Base-by-base conservation (phyloP, 345 rosid species). In the Aurinia saxatilis region DNA sequence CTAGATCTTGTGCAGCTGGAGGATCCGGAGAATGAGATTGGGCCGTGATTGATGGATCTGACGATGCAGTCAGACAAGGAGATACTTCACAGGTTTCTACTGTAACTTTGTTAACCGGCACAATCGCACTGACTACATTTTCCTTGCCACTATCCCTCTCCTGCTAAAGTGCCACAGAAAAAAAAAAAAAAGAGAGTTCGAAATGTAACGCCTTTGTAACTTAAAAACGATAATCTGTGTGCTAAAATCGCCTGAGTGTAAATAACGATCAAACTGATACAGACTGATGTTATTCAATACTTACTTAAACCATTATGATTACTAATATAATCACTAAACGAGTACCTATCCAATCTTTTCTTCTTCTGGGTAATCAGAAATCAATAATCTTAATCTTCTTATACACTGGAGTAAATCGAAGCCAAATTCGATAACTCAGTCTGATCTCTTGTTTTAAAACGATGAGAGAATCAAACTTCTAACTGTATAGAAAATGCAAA, bases 1-100 rank as follows among this genome's bases (percentile, higher is more conserved):
- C 70, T 63, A 75, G 36, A 50, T 79, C 67, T 62, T 76, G 78
- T 37, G 83, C 71, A 56, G 82, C 81, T 50, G 85, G 82, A 73
- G 85, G 52, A n/a, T n/a, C n/a, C n/a, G n/a, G n/a, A n/a, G 23
- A 18, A 48, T n/a, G n/a, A 47, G 57, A 57, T 23, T n/a, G 27
- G 10, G 36, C 45, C 50, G 45, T 27, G 27, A 14, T 29, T 8
- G 84, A 78, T 39, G 39, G 49, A 30, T 38, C 11, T 19, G 33
- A 10, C 19, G 9, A 37, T 14, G 42, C 36, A 56, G 78, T 57
- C 41, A 73, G 75, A 64, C 63, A 68, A 1, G 19, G 25, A 34
- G 76, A 74, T 66, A 50, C 79, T 55, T 66, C 60, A 23, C 40
- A 73, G 73, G 74, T 73, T 31, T 74, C 74, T 19, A 65, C 39